Percentiles rank a stretch among this genome's conserved stretches.
Evolutionary conservation across 179 eudicot species (phyloP).

Genomic region (Silene vulgaris): DNA sequence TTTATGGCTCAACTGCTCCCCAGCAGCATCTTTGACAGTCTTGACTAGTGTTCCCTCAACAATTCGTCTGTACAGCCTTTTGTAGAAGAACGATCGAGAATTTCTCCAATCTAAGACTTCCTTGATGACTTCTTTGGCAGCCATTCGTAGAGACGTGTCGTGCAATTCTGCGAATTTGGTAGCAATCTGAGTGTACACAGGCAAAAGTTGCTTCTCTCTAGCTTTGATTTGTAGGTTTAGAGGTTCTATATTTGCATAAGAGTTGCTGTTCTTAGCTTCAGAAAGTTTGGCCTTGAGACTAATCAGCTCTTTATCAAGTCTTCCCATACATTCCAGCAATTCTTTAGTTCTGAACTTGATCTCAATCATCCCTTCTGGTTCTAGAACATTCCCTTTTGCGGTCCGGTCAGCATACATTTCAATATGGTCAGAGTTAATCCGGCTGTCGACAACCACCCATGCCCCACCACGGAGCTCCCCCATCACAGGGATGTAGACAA

Average conservation of each 20-base stretch:
- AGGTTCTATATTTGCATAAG: conserved; percentile 34
- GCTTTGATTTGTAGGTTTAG: conserved; percentile 61
- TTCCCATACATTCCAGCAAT: conserved; percentile 81
- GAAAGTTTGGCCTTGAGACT: conserved; percentile 51
- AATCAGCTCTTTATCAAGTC: conserved; percentile 68
- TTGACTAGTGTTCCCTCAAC: conserved; percentile 62
- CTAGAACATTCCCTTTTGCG: conserved; percentile 92
- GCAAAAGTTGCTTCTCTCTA: conserved; percentile 83
- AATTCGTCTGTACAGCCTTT: conserved; percentile 65
- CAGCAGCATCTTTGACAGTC: conserved; percentile 65
- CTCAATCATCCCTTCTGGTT: conserved; percentile 97
- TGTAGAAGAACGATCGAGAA: conserved; percentile 68
- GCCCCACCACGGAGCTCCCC: conserved; percentile 99
- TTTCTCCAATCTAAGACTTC: conserved; percentile 73
- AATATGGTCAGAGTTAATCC: conserved; percentile 79
- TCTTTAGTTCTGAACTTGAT: conserved; percentile 80
- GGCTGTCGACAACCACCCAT: conserved; percentile 96
- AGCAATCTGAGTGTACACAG: conserved; percentile 89
- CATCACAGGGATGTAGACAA: conserved; percentile 83
- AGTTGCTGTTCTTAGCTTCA: conserved; percentile 43
- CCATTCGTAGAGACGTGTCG: conserved; percentile 90
- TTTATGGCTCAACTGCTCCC: conserved; percentile 54
- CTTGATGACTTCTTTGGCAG: conserved; percentile 78
- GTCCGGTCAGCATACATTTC: conserved; percentile 97
- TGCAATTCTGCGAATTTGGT: conserved; percentile 93